Evolutionary conservation across 805 yeast genomes (phyloP), one percentile per base, ranked within the genome.

Genomic region (Kuraishia ogatae): DNA sequence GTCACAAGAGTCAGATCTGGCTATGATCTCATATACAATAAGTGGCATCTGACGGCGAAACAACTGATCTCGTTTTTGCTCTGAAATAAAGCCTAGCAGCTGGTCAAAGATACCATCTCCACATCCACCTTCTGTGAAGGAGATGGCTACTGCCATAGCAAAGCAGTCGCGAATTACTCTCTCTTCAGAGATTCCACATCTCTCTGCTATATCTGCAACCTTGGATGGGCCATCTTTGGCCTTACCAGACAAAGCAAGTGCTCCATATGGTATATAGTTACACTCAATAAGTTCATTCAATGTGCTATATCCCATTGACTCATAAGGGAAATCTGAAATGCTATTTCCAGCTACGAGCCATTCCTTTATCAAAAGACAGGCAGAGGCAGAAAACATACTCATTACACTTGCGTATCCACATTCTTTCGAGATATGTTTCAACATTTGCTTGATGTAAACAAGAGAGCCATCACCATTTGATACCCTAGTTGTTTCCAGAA

Each of bases 71-170:
- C 43, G 15, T 17, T 35, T 35, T 15, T 35, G 43, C 43, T 35
- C 43, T 8, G 43, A 35, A 7, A 35, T 17, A 15, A 13, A 35
- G 13, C 43, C 17, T 11, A 35, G 43, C 43, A 35, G 13, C 17
- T 8, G 3, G n/a, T 15, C 62, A 39, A 68, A 71, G 0, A 75
- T 61, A 4, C 66, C 66, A 53, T 69, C 65, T 55, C 77, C 62
- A 1, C 64, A 52, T 0, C 83, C 82, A 39, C 63, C 64, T 15
- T 63, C 65, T 0, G 79, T 65, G 58, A 69, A 80, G 0, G 81
- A 66, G 21, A 81, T 59, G 0, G 85, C 74, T 1, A 82, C 66
- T 0, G 73, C 60, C n/a, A 68, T 54, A 0, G 79, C 65, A 26
- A 49, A 8, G 17, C 35, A 49, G 28, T 49, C 19, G 35, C 7